Base-by-base conservation (phyloP, 768 basidiomycete species). In the Tulasnella sp. region DNA sequence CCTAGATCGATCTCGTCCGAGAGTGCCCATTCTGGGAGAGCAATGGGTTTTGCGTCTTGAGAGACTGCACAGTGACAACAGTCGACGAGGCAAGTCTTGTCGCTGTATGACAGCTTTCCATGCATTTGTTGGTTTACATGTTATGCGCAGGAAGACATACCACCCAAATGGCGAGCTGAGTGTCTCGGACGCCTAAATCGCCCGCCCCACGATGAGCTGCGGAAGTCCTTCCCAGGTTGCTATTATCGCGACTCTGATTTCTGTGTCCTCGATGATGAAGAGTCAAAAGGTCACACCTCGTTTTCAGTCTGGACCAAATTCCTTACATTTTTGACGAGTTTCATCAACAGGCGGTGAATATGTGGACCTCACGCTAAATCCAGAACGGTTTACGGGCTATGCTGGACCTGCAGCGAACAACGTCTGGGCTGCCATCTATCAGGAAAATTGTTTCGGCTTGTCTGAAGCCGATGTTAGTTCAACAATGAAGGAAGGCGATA, bases 11-110 rank as follows among this genome's bases (percentile, higher is more conserved):
- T 78, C 81, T 99, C 4, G 95, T 91, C 79, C 86, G 94, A 36
- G 95, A 99, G 78, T 99, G 97, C 81, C 96, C 97, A 22, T 98
- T 95, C 81, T 99, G 97, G 97, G 85, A 90, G 73, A 95, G 97
- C 76, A 87, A 95, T 78, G 94, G 92, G 1, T 90, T 90, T 71
- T 99, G 97, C 80, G 93, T 88, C 84, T 90, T 95, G 78, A 84
- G 89, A 67, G 92, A 91, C 74, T 99, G 97, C 79, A 90, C 91
- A 2, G 94, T 98, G 68, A 92, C 94, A 16, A 91, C 91, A 12
- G 88, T 95, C 11, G 92, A 96, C 75, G 95, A 98, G 86, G 95
- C 94, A 74, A 71, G 82, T 77, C 19, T 59, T 29, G n/a, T 29
- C 14, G 16, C 26, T 59, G 8, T 3, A 5, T 29, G 26, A 6